Percentiles rank a stretch among this genome's conserved stretches.
These are phyloP conservation scores for Verticillium longisporum DNA, from an alignment of 2,329 filamentous ascomycete genomes.

Conservation along the genomic window DNA sequence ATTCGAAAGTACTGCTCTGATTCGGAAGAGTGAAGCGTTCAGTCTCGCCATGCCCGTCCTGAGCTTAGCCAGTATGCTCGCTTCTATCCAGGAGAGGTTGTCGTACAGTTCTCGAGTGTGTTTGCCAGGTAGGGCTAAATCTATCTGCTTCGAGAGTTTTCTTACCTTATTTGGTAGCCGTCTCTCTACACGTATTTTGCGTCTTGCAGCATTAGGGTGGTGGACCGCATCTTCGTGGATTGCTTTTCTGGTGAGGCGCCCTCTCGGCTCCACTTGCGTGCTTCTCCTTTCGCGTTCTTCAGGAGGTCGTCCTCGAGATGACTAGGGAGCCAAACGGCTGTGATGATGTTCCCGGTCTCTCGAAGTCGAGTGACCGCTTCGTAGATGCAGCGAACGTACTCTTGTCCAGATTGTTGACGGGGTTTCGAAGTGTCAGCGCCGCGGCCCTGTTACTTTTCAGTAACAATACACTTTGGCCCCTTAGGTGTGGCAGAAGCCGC, in stretches of 20 bases:
- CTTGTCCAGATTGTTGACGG: background rate
- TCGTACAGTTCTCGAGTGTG: conserved; percentile 9
- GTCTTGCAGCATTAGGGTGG: background rate
- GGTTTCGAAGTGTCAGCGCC: conserved; percentile 9
- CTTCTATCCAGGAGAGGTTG: no score
- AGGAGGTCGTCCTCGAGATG: background rate
- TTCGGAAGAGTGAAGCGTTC: no score
- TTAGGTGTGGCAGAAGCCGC: conserved; percentile 3
- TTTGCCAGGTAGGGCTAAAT: conserved; percentile 10
- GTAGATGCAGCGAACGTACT: conserved; percentile 12
- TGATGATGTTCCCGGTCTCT: background rate
- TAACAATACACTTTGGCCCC: conserved; percentile 4
- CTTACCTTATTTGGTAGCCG: conserved; percentile 8
- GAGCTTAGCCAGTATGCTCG: no score
- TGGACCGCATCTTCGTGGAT: background rate
- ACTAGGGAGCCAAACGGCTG: background rate
- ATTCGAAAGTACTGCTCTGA: no score
- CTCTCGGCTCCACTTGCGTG: background rate
- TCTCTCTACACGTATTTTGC: background rate
- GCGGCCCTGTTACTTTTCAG: conserved; percentile 12
- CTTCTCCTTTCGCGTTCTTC: background rate
- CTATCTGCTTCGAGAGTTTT: conserved; percentile 8
- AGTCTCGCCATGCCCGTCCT: no score
- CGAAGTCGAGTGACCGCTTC: conserved; percentile 7
- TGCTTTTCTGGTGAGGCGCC: background rate